Evolutionary conservation across 140 eudicot species (phyloP), one percentile per base, ranked within the genome.

Genomic region (Erigeron philadelphicus): DNA sequence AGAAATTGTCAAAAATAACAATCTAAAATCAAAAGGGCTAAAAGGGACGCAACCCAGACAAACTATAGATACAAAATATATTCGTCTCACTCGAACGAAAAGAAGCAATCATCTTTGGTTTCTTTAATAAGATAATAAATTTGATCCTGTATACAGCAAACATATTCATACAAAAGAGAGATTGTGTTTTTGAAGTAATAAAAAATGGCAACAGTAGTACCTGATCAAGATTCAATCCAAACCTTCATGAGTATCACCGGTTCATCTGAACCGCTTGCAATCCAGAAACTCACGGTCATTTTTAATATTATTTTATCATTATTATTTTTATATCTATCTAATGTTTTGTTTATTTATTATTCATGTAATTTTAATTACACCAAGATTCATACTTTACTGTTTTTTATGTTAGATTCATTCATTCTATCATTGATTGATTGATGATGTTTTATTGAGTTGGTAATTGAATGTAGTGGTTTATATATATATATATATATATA

Each of bases 171-270:
- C 38, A 31, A 31, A 47, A 8, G n/a, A 7, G 11, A n/a, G 8
- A 16, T 15, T 2, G 10, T 16, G 21, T 21, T 25, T 41, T 13
- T 61, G 23, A 43, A 58, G 50, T 9, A 72, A 43, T 66, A 18
- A 62, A 38, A 60, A 61, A 40, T 77, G 17, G 74, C 71, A 31
- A 31, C 38, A 31, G 38, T 31, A 31, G 38, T 31, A 55, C 81
- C 83, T 72, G 68, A 85, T 81, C 81, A 77, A 61, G 83, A 88
- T 83, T 83, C 82, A 42, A 83, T 88, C 78, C 70, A 74, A 11
- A 88, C 87, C 7, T 85, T 85, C 71, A 77, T 88, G 72, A 79
- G 76, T 76, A 83, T 88, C 81, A 81, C 95, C 74, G 92, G 92
- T 73, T 80, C 82, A 1, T 79, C 88, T 74, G 85, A 77, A 76